A percentile compares a stretch with the other conserved stretches of the same genome.
Evolutionary conservation across 1,284 basidiomycete genomes (phyloP).

Genomic region (Apiotrichum domesticum): DNA sequence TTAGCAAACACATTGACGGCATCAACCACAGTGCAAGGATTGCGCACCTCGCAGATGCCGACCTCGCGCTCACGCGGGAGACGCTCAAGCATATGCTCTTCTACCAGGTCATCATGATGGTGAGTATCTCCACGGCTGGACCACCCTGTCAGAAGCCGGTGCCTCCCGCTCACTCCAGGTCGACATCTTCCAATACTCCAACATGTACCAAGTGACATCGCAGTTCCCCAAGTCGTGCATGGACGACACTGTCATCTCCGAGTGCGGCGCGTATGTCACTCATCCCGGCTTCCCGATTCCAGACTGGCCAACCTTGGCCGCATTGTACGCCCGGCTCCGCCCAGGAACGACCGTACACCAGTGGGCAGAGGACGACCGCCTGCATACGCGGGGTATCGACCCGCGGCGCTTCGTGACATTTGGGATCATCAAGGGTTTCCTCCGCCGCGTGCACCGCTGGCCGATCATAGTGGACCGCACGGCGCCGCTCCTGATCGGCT

Average conservation of each 20-base stretch:
- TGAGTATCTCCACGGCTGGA: constrained; percentile 9
- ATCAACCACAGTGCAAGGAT: constrained; percentile 61
- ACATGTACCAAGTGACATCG: constrained; percentile 87
- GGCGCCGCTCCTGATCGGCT: constrained; percentile 5
- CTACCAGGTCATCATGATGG: constrained; percentile 89
- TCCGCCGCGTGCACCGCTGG: constrained; percentile 86
- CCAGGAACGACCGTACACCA: constrained; percentile 76
- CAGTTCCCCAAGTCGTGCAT: constrained; percentile 77
- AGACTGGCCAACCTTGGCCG: constrained; percentile 76
- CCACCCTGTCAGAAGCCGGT: too few relatives aligned
- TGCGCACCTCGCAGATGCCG: constrained; percentile 85
- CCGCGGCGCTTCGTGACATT: constrained; percentile 93
- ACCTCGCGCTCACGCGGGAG: constrained; percentile 72
- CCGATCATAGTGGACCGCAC: constrained; percentile 54
- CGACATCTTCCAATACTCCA: constrained; percentile 96
- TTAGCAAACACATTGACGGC: constrained; percentile 49
- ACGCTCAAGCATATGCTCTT: constrained; percentile 93
- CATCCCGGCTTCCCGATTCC: constrained; percentile 53
- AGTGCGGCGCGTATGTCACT: constrained; percentile 85
- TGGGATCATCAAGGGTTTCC: constrained; percentile 97
- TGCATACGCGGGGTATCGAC: constrained; percentile 72
- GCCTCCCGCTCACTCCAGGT: constrained; percentile 46
- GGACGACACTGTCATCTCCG: constrained; percentile 71
- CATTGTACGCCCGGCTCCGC: constrained; percentile 79
- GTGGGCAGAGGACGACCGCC: constrained; percentile 78